A percentile compares a stretch with the other conserved stretches of the same genome.
These are phyloP conservation scores for Pythium grandisporangium DNA, from an alignment of 352 stramenopile species.

Conservation along the genomic window DNA sequence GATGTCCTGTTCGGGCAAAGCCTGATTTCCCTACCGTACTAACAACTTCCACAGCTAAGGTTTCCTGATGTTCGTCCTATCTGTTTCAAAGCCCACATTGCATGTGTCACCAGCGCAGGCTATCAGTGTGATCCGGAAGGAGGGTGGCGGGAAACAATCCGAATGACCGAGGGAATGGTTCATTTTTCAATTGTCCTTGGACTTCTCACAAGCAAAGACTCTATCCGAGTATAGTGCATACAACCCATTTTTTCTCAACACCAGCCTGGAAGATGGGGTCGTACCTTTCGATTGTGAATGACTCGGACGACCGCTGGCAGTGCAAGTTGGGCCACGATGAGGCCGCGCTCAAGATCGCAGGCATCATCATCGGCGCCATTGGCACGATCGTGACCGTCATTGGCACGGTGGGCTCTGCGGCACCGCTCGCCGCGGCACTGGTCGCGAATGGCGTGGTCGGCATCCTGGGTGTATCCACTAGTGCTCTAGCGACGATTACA, in stretches of 20 bases:
- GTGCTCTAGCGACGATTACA: slow-evolving; percentile 1
- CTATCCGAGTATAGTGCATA: too few relatives aligned
- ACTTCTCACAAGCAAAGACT: neutral
- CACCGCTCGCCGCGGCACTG: slow-evolving; percentile 3
- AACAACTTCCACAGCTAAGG: too few relatives aligned
- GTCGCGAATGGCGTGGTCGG: slow-evolving; percentile 1
- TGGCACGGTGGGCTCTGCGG: slow-evolving; percentile 1
- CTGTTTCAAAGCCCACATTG: neutral
- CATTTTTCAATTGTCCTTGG: neutral
- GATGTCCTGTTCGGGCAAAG: too few relatives aligned
- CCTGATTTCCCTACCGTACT: too few relatives aligned
- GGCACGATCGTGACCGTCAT: slow-evolving; percentile 1
- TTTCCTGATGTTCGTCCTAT: too few relatives aligned
- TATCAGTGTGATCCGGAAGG: neutral
- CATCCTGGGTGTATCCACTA: slow-evolving; percentile 6
- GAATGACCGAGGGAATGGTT: neutral
- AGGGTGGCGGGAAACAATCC: neutral
- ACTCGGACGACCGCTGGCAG: slow-evolving; percentile 11
- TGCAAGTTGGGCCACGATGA: slow-evolving; percentile 9
- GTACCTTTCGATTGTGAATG: slow-evolving; percentile 18
- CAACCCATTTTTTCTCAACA: neutral
- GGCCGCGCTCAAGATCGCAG: slow-evolving; percentile 9
- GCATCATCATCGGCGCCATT: slow-evolving; percentile 2
- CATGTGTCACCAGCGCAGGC: neutral
- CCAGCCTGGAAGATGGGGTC: slow-evolving; percentile 10